These are phyloP conservation scores for Neurospora sp. DNA, from an alignment of 495 filamentous ascomycete genomes.

Conservation along the genomic window DNA sequence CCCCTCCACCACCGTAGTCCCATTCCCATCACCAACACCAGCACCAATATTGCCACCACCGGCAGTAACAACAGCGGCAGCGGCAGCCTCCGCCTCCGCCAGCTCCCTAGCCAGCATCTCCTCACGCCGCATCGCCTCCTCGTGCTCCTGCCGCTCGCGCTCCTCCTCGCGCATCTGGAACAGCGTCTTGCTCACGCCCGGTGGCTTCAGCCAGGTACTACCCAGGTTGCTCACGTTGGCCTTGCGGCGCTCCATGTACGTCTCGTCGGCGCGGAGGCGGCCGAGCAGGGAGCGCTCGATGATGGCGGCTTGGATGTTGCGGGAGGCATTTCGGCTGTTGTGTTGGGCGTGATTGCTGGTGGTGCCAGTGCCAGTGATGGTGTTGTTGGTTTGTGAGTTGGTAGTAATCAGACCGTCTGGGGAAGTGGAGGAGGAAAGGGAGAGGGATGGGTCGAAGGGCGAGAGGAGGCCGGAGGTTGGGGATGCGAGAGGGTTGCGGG, in stretches of 20 bases:
- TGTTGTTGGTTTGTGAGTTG: slow-evolving; percentile 14
- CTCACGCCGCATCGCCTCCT: slow-evolving; percentile 58
- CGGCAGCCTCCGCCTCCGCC: slow-evolving; percentile 43
- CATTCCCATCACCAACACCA: not conserved
- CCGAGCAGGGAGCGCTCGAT: slow-evolving; percentile 45
- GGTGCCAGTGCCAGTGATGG: slow-evolving; percentile 1
- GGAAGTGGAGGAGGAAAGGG: slow-evolving; percentile 5
- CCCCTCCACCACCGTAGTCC: slow-evolving; percentile 16
- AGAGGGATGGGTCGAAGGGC: slow-evolving; percentile 14
- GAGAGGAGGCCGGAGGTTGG: slow-evolving; percentile 2
- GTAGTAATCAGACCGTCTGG: slow-evolving; percentile 11
- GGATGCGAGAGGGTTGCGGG: slow-evolving; percentile 32
- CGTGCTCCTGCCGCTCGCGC: slow-evolving; percentile 69
- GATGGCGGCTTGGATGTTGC: slow-evolving; percentile 11
- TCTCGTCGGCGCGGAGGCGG: slow-evolving; percentile 58
- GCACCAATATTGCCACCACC: slow-evolving; percentile 7
- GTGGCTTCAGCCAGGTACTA: slow-evolving; percentile 67
- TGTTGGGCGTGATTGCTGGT: not conserved
- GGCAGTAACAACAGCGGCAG: slow-evolving; percentile 24
- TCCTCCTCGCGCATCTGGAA: slow-evolving; percentile 69
- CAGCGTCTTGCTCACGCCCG: slow-evolving; percentile 65
- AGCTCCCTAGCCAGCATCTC: slow-evolving; percentile 58
- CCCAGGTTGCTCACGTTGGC: slow-evolving; percentile 66
- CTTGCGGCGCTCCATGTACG: slow-evolving; percentile 54
- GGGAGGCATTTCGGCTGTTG: slow-evolving; percentile 5